Conservation (phyloP, 768 basidiomycete species). For the Psilocybe cubensis region DNA sequence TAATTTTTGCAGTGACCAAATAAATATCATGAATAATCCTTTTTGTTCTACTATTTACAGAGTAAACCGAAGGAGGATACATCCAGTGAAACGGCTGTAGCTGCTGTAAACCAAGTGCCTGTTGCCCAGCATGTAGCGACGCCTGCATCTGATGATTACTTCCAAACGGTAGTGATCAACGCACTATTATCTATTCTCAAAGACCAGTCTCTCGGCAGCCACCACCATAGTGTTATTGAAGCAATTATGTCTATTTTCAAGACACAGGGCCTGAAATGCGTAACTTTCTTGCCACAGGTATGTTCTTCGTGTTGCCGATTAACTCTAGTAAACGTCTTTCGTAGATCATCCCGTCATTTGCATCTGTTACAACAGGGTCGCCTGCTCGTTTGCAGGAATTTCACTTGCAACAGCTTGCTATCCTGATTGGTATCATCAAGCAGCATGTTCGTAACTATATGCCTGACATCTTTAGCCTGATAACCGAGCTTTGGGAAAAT, state of each 20-base stretch:
- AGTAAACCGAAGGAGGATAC: slow-evolving; percentile 68
- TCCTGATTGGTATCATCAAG: slow-evolving; percentile 94
- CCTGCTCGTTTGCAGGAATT: slow-evolving; percentile 87
- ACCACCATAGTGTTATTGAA: slow-evolving; percentile 94
- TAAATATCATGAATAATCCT: background rate
- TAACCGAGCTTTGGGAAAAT: slow-evolving; percentile 92
- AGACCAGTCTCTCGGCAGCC: slow-evolving; percentile 83
- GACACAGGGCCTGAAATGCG: slow-evolving; percentile 95
- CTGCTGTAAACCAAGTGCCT: slow-evolving; percentile 71
- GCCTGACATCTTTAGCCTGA: slow-evolving; percentile 79
- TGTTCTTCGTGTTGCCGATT: slow-evolving; percentile 4
- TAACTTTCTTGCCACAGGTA: slow-evolving; percentile 93
- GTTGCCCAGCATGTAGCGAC: slow-evolving; percentile 62
- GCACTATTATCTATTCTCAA: slow-evolving; percentile 85
- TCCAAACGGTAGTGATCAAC: slow-evolving; percentile 93
- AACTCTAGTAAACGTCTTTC: slow-evolving; percentile 11
- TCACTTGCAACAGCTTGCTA: slow-evolving; percentile 93
- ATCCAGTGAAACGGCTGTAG: slow-evolving; percentile 58
- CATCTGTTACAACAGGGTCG: slow-evolving; percentile 82
- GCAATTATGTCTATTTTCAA: slow-evolving; percentile 99
- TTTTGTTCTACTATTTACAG: slow-evolving; percentile 29
- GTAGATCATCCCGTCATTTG: slow-evolving; percentile 94
- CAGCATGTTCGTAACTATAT: slow-evolving; percentile 95
- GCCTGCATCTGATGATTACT: slow-evolving; percentile 89
- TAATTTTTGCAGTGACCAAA: slow-evolving; percentile 28